phyloP scores from a whole-genome alignment of 352 stramenopile species.

The Pythium graminicola region DNA sequence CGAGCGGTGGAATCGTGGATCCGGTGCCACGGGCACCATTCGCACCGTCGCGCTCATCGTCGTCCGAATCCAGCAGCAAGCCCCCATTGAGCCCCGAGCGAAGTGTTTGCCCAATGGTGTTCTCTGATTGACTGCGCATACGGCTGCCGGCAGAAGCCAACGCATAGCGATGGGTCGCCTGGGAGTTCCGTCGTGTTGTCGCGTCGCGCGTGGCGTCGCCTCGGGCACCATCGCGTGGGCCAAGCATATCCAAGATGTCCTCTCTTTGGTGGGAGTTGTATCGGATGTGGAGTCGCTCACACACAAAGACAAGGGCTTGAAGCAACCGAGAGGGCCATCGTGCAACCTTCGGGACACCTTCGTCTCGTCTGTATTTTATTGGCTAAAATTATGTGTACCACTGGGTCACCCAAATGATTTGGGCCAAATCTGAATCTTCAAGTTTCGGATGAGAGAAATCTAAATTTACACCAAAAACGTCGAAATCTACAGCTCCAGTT shows the following conservation, averaged over 20 bases:
- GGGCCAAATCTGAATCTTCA: constrained; percentile 15
- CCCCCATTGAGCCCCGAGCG: neutral
- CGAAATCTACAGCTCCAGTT: too few relatives aligned
- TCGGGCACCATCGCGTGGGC: constrained; percentile 7
- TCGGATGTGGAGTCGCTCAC: constrained; percentile 7
- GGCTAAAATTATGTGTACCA: constrained; percentile 8
- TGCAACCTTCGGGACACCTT: constrained; percentile 20
- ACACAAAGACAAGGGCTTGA: constrained; percentile 23
- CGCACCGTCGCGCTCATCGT: neutral
- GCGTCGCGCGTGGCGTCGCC: neutral
- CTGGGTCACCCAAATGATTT: too few relatives aligned
- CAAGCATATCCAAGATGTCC: constrained; percentile 11
- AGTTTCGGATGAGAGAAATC: constrained; percentile 9
- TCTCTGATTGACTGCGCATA: constrained; percentile 24
- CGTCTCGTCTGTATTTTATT: constrained; percentile 1
- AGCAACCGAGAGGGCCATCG: neutral
- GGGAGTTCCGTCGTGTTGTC: neutral
- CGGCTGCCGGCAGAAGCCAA: neutral
- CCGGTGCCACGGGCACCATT: neutral
- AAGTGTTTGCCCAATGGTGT: neutral
- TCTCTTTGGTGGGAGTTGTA: neutral
- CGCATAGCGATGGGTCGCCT: neutral
- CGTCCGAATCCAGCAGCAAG: constrained; percentile 17
- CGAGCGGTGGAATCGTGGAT: constrained; percentile 4
- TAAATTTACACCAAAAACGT: neutral